A percentile compares a stretch with the other conserved stretches of the same genome.
Evolutionary conservation across 2,329 filamentous ascomycete genomes (phyloP).

Genomic region (Alternaria rosae): DNA sequence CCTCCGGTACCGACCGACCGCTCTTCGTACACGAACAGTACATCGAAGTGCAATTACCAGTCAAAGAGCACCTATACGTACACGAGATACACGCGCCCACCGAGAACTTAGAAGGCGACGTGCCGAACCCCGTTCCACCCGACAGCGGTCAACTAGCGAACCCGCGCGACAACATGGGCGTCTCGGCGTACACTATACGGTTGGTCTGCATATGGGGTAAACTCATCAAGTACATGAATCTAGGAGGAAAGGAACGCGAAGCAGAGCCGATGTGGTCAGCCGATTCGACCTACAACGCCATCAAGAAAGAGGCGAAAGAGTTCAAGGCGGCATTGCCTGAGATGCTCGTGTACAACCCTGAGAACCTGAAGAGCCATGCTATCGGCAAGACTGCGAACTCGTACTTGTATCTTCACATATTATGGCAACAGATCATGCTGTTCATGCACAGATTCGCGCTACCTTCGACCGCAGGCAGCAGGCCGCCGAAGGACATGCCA

Average conservation of each 20-base stretch:
- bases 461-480: conserved; percentile 69
- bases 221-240: conserved; percentile 87
- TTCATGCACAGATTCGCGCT: conserved; percentile 91
- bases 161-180: conserved; percentile 87
- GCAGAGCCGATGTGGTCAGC: conserved; percentile 79
- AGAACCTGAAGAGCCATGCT: conserved; percentile 85
- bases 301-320: conserved; percentile 74
- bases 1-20: conserved; percentile 89
- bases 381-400: conserved; percentile 88
- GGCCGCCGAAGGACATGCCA: conserved; percentile 74
- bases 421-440: conserved; percentile 85
- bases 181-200: conserved; percentile 87
- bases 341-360: conserved; percentile 74
- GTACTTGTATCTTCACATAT: conserved; percentile 90
- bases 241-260: conserved; percentile 85
- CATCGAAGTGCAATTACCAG: conserved; percentile 86
- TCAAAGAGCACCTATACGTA: conserved; percentile 88
- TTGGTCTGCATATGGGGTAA: conserved; percentile 88
- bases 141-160: conserved; percentile 71
- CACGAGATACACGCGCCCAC: conserved; percentile 90
- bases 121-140: conserved; percentile 67
- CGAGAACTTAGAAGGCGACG: conserved; percentile 77
- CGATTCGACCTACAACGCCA: conserved; percentile 75
- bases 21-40: conserved; percentile 91
- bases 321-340: conserved; percentile 75